phyloP scores from a whole-genome alignment of 2,329 filamentous ascomycete species.

The Fusarium xylarioides region DNA sequence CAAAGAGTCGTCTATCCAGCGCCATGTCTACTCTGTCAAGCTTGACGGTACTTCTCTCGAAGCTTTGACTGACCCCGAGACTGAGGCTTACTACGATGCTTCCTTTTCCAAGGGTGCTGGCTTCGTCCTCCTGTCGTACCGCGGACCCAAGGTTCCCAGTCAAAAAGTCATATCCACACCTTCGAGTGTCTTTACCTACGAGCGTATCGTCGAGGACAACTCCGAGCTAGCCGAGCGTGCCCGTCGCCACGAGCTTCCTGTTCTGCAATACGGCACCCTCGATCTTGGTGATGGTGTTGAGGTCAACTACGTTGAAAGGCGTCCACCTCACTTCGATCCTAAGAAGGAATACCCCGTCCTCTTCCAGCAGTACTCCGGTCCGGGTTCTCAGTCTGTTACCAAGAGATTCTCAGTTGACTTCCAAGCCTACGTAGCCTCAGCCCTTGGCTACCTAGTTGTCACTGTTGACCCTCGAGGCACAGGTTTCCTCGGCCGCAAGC shows the following conservation, averaged over 20 bases:
- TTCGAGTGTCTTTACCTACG: conserved; percentile 69
- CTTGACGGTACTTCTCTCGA: conserved; percentile 79
- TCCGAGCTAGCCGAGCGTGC: conserved; percentile 72
- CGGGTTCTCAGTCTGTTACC: conserved; percentile 87
- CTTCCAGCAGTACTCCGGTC: conserved; percentile 94
- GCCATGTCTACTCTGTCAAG: conserved; percentile 90
- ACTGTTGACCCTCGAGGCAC: conserved; percentile 95
- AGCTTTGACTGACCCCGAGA: conserved; percentile 76
- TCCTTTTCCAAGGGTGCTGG: conserved; percentile 86
- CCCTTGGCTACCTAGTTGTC: conserved; percentile 90
- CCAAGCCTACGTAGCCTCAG: conserved; percentile 86
- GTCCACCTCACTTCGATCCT: conserved; percentile 86
- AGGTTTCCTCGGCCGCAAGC: conserved; percentile 85
- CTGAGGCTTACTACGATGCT: conserved; percentile 80
- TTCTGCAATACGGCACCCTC: conserved; percentile 83
- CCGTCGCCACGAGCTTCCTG: conserved; percentile 81
- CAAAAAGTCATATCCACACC: conserved; percentile 91
- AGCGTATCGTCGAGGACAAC: conserved; percentile 83
- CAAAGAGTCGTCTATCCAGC: conserved; percentile 86
- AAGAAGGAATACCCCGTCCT: conserved; percentile 91
- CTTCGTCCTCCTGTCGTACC: conserved; percentile 85
- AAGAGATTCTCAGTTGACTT: conserved; percentile 88
- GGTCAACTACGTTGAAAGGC: conserved; percentile 79
- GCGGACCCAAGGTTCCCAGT: conserved; percentile 86
- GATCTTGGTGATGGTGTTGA: conserved; percentile 80